phyloP scores from a whole-genome alignment of 75 land plant species.

The Gnetum montanum region DNA sequence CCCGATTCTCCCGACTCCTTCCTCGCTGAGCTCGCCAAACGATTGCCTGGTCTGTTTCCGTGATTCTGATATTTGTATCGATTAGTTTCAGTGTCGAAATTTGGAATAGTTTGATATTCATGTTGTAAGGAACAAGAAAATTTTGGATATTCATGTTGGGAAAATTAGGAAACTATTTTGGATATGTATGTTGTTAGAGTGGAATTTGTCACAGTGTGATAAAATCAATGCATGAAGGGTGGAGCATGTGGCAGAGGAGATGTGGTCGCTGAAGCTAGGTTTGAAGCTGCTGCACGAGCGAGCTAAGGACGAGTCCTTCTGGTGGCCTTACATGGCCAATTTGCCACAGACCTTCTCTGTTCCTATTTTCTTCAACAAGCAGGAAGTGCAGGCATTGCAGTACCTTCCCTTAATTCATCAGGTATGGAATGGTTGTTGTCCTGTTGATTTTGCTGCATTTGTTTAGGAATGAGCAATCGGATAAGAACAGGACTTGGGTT shows the following conservation, averaged over 20 bases:
- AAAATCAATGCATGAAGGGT: conserved; percentile 21
- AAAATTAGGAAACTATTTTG: no score
- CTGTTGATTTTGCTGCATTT: not conserved
- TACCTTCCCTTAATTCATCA: conserved; percentile 76
- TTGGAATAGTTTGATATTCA: no score
- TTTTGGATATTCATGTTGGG: no score
- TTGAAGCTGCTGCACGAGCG: conserved; percentile 77
- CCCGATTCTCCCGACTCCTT: no score
- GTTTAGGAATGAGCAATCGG: not conserved
- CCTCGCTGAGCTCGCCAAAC: no score
- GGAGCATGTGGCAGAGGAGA: conserved; percentile 89
- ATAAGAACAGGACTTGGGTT: not conserved
- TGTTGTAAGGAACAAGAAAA: no score
- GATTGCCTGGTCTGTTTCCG: no score
- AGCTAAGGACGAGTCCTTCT: conserved; percentile 58
- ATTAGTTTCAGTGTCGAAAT: not conserved
- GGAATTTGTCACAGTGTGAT: not conserved
- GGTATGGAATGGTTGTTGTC: no score
- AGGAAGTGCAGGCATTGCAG: conserved; percentile 67
- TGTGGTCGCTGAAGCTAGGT: conserved; percentile 85
- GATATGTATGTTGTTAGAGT: not conserved
- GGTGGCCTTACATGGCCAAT: conserved; percentile 96
- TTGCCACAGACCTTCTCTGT: conserved; percentile 69
- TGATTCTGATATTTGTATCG: not conserved
- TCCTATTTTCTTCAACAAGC: conserved; percentile 77